phyloP scores from a whole-genome alignment of 768 basidiomycete genomes.

The Rhodotorula graminis region DNA sequence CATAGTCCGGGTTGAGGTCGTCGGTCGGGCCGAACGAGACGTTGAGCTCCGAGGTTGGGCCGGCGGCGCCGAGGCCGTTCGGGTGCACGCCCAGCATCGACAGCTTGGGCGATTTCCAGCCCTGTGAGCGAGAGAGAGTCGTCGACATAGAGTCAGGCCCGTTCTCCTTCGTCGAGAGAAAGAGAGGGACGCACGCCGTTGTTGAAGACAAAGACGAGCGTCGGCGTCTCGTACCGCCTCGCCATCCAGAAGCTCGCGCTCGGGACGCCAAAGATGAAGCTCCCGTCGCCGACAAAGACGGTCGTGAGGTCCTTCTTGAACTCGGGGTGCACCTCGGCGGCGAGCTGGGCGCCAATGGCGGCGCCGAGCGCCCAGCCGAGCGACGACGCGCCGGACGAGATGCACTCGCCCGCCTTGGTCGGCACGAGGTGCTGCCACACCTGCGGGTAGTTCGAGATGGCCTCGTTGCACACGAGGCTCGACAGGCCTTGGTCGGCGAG shows the following conservation, averaged over 20 bases:
- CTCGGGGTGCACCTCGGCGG: conserved; percentile 43
- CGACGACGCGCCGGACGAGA: conserved; percentile 59
- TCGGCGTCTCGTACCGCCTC: conserved; percentile 56
- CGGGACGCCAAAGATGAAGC: conserved; percentile 64
- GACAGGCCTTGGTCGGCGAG: conserved; percentile 16
- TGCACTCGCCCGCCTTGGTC: conserved; percentile 51
- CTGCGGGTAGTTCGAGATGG: conserved; percentile 55
- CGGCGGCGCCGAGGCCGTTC: conserved; percentile 54
- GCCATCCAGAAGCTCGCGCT: conserved; percentile 70
- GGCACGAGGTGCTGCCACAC: conserved; percentile 62
- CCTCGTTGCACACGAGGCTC: conserved; percentile 62
- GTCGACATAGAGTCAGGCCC: neutral
- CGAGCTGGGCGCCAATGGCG: conserved; percentile 59
- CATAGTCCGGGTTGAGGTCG: conserved; percentile 55
- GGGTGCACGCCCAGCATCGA: conserved; percentile 67
- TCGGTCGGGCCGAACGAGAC: conserved; percentile 58
- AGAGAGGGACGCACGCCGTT: neutral
- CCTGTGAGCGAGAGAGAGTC: conserved; percentile 36
- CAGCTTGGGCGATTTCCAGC: conserved; percentile 55
- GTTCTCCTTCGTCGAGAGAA: neutral
- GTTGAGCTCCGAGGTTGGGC: conserved; percentile 54
- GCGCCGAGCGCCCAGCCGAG: conserved; percentile 67
- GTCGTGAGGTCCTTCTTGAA: conserved; percentile 56
- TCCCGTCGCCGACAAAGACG: conserved; percentile 65
- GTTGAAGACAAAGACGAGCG: conserved; percentile 47